Evolutionary conservation across 2,329 filamentous ascomycete genomes (phyloP).

Genomic region (Calonectria multiphialidica): DNA sequence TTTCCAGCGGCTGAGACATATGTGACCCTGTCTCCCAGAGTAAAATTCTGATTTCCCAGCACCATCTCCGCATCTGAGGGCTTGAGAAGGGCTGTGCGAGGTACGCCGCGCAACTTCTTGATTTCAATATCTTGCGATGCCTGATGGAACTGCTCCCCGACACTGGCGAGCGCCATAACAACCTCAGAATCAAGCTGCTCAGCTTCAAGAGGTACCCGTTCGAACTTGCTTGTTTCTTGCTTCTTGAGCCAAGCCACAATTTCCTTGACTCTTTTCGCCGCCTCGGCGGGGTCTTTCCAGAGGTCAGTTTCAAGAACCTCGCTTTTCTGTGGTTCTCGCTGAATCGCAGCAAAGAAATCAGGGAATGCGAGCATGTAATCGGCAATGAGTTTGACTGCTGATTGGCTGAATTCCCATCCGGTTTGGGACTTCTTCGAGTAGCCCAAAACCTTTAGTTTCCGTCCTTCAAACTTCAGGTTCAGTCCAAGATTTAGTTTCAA

Average conservation of each 20-base stretch:
- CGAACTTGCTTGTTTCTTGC: slow-evolving; percentile 90
- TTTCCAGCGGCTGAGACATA: slow-evolving; percentile 95
- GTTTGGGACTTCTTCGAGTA: slow-evolving; percentile 89
- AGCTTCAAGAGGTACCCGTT: slow-evolving; percentile 94
- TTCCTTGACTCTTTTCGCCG: slow-evolving; percentile 88
- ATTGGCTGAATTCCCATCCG: slow-evolving; percentile 95
- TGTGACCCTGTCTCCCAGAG: slow-evolving; percentile 89
- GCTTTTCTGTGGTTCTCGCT: slow-evolving; percentile 86
- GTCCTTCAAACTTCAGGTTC: slow-evolving; percentile 96
- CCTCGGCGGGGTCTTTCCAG: slow-evolving; percentile 79
- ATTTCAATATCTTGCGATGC: slow-evolving; percentile 66
- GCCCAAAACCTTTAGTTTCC: slow-evolving; percentile 94
- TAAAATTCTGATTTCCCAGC: slow-evolving; percentile 85
- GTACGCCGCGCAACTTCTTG: slow-evolving; percentile 83
- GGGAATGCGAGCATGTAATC: slow-evolving; percentile 96
- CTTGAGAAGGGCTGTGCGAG: slow-evolving; percentile 88
- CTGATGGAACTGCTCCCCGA: slow-evolving; percentile 74
- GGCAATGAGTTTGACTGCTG: slow-evolving; percentile 83
- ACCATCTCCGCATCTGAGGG: slow-evolving; percentile 97
- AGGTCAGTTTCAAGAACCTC: slow-evolving; percentile 88
- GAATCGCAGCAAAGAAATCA: slow-evolving; percentile 92
- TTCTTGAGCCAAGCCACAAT: slow-evolving; percentile 94
- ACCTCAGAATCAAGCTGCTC: slow-evolving; percentile 95
- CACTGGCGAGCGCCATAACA: slow-evolving; percentile 83
- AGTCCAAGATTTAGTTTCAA: slow-evolving; percentile 90